Percentiles rank a stretch among this genome's conserved stretches.
Conservation (phyloP, 164 flowering plant species). For the Aristolochia californica region DNA sequence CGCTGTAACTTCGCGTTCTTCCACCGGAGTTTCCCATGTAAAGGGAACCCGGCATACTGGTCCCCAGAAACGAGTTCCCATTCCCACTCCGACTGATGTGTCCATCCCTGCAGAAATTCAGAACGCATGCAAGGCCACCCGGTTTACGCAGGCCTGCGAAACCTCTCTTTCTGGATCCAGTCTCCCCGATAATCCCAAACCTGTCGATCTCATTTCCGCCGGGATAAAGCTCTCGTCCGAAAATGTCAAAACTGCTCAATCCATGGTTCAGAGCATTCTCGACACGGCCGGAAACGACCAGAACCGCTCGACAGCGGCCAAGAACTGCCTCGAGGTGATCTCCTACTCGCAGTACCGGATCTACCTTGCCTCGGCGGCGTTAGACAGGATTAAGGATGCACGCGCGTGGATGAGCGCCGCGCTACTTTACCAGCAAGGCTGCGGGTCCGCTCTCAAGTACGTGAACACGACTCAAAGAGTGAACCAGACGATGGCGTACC, state of each 20-base stretch:
- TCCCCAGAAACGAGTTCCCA: conserved; percentile 1
- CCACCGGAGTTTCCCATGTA: background rate
- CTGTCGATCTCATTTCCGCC: conserved; percentile 37
- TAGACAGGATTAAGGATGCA: conserved; percentile 41
- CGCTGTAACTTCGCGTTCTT: background rate
- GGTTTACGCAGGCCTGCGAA: conserved; percentile 37
- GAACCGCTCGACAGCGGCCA: conserved; percentile 53
- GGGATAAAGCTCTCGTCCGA: conserved; percentile 31
- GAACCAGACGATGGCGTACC: conserved; percentile 46
- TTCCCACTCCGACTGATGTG: conserved; percentile 3
- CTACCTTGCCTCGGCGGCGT: conserved; percentile 11
- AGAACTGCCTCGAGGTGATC: conserved; percentile 44
- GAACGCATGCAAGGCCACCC: conserved; percentile 75
- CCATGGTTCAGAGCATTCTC: conserved; percentile 38
- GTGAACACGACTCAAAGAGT: conserved; percentile 49
- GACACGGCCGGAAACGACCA: conserved; percentile 27
- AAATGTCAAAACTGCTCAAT: conserved; percentile 39
- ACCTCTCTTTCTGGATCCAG: conserved; percentile 18
- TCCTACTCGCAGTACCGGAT: conserved; percentile 29
- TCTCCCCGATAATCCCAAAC: conserved; percentile 23
- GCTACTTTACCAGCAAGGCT: conserved; percentile 47
- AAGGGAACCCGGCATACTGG: background rate
- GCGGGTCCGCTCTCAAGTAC: conserved; percentile 62
- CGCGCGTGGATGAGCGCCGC: conserved; percentile 80
- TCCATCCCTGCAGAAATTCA: too few relatives aligned